Base-by-base conservation (phyloP, 257 asterid species). In the Nicotiana obtusifolia region DNA sequence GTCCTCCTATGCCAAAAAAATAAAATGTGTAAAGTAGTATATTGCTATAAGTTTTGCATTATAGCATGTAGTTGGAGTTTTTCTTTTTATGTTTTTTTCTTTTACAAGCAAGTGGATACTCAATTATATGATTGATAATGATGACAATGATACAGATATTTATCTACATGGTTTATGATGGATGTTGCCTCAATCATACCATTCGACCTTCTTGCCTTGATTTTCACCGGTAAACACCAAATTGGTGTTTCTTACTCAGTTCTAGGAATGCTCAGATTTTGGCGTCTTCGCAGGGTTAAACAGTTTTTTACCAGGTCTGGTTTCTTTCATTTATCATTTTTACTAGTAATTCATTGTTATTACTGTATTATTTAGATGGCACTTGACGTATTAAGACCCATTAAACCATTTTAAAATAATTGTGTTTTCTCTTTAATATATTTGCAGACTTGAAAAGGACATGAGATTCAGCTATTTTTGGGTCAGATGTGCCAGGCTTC, bases 241-340 rank as follows among this genome's bases (percentile, higher is more conserved):
- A 69, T 62, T 1, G 91, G 89, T 1, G 82, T 95, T 86, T 77
- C 97, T 13, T 93, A 83, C 78, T 92, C 98, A 56, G 81, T 92
- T 62, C 81, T 93, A n/a, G 98, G 97, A 24, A 80, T 95, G 96
- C 94, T 95, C 49, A 57, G 99, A 68, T 88, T 95, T 33, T 95
- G 99, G 99, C 99, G 99, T 76, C 97, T 95, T 68, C 92, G 97
- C 8, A 90, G 98, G 15, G 95, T 94, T 81, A 92, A 90, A 89
- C 83, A 60, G 52, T 95, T 93, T 86, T 95, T 93, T 78, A 93
- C 97, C 26, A 91, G 99, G 99, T 93, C 35, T 1, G 1, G 57
- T 11, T 33, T 26, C 56, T 54, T 17, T 4, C 10, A 13, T 13
- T 49, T 17, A 17, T 47, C 15, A 9, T 20, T 28, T 57, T 5